Base-by-base conservation (phyloP, 768 basidiomycete genomes). In the Lactifluus piperatus region DNA sequence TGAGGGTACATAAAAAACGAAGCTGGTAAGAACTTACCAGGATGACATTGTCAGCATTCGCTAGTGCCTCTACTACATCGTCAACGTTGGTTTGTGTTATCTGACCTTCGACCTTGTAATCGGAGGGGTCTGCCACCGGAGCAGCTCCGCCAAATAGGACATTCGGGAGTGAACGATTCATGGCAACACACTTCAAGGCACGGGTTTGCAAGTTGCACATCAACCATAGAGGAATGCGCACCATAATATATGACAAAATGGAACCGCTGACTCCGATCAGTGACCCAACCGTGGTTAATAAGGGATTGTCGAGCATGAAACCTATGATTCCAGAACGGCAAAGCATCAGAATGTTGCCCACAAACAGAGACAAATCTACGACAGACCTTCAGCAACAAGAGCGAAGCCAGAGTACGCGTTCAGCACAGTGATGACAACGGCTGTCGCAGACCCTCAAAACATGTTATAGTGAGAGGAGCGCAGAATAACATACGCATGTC, bases 401-500 rank as follows among this genome's bases (percentile, higher is more conserved):
- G 91, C 91, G 65, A 94, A 91, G 22, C 91, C 91, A 60, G 88
- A 90, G 71, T 93, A 94, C 13, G 91, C 90, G 68, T 94, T 94
- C 60, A 94, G 70, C 18, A 94, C 91, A 5, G 91, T 93, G 48
- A 94, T 93, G 5, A 94, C 87, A 32, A 94, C 91, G 52, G 91
- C 89, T 91, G 65, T 20, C 59, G 45, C 43, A 37, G 51, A 36
- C 3, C 48, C 45, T 45, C 52, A 61, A 16, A 56, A 22, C 39
- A 46, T 22, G 47, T 60, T 22, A 30, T 36, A 3, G 8, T 13
- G 9, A 16, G 22, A 22, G 10, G 20, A 26, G n/a, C 27, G 11
- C 18, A 32, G 37, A 37, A 18, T 6, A 22, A 78, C 88, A 56
- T 66, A 91, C 90, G 91, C 91, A 94, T 94, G 68, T 94, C 91